A percentile compares a stretch with the other conserved stretches of the same genome.
These are phyloP conservation scores for Cladochytrium tenue DNA, from an alignment of 371 early-diverging fungal genomes.

Conservation along the genomic window DNA sequence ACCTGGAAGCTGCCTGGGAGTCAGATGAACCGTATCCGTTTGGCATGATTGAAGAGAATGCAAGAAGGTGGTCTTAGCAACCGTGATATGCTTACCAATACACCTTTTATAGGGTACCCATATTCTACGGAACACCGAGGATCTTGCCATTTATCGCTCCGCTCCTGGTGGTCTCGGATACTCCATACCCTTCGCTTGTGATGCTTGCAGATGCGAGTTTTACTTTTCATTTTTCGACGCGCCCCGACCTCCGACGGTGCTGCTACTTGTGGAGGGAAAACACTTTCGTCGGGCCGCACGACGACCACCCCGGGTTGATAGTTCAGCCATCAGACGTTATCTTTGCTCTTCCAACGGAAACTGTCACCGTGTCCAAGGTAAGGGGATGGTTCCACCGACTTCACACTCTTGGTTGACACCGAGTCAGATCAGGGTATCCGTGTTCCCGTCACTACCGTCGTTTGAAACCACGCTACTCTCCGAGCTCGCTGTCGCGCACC, in stretches of 20 bases:
- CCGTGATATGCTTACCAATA: no score
- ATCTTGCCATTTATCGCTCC: slow-evolving; percentile 36
- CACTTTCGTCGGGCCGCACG: slow-evolving; percentile 30
- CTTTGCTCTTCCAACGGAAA: slow-evolving; percentile 1
- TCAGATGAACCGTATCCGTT: slow-evolving; percentile 8
- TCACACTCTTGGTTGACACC: background rate
- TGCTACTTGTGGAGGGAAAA: slow-evolving; percentile 43
- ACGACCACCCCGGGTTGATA: slow-evolving; percentile 35
- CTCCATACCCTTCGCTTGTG: slow-evolving; percentile 26
- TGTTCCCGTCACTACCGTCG: slow-evolving; percentile 25
- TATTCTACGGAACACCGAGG: slow-evolving; percentile 43
- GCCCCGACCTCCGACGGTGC: slow-evolving; percentile 34
- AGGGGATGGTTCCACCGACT: background rate
- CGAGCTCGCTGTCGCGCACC: slow-evolving; percentile 15
- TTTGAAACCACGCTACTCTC: slow-evolving; percentile 33
- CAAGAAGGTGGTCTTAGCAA: background rate
- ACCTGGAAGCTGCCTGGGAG: slow-evolving; percentile 24
- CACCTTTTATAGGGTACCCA: slow-evolving; percentile 37
- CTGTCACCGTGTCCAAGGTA: slow-evolving; percentile 33
- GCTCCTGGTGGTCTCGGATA: slow-evolving; percentile 16
- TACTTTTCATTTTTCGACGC: slow-evolving; percentile 27
- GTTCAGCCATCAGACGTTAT: slow-evolving; percentile 9
- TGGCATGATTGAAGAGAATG: slow-evolving; percentile 4
- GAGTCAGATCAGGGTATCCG: slow-evolving; percentile 29
- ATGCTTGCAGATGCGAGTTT: slow-evolving; percentile 39